Evolutionary conservation across 257 asterid species (phyloP).

Genomic region (Ligustrum vulgare): DNA sequence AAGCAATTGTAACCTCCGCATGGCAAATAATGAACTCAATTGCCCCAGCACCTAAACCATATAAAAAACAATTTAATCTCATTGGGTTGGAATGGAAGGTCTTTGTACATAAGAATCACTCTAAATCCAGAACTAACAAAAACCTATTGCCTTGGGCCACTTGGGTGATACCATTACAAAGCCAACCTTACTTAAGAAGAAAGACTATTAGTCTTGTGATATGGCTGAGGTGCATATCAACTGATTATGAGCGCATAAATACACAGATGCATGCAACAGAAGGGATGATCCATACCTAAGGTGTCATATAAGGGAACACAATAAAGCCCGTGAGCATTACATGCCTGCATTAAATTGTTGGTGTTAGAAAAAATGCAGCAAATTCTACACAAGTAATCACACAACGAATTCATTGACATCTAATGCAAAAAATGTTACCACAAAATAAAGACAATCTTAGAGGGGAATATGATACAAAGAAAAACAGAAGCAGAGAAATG

Average conservation of each 20-base stretch:
- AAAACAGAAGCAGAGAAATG: neutral
- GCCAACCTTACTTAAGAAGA: slow-evolving; percentile 16
- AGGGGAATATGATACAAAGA: neutral
- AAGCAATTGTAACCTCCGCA: slow-evolving; percentile 86
- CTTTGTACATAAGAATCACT: neutral
- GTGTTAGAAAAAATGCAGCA: slow-evolving; percentile 25
- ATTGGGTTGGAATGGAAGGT: slow-evolving; percentile 1
- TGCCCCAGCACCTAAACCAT: slow-evolving; percentile 88
- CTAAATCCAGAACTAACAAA: no score
- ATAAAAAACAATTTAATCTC: slow-evolving; percentile 24
- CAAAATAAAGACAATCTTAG: slow-evolving; percentile 8
- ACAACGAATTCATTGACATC: slow-evolving; percentile 9
- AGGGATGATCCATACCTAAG: slow-evolving; percentile 56
- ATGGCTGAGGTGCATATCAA: slow-evolving; percentile 9
- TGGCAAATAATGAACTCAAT: slow-evolving; percentile 89
- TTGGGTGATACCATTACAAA: neutral
- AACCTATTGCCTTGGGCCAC: neutral
- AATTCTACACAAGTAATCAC: slow-evolving; percentile 5
- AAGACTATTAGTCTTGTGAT: slow-evolving; percentile 19
- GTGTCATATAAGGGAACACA: slow-evolving; percentile 96
- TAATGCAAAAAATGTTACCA: slow-evolving; percentile 8
- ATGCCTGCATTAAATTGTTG: slow-evolving; percentile 65
- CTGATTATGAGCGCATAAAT: neutral
- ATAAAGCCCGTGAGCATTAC: slow-evolving; percentile 92
- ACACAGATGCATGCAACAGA: slow-evolving; percentile 11